phyloP scores from a whole-genome alignment of 2,329 filamentous ascomycete species.

The Xylariaceae sp. region DNA sequence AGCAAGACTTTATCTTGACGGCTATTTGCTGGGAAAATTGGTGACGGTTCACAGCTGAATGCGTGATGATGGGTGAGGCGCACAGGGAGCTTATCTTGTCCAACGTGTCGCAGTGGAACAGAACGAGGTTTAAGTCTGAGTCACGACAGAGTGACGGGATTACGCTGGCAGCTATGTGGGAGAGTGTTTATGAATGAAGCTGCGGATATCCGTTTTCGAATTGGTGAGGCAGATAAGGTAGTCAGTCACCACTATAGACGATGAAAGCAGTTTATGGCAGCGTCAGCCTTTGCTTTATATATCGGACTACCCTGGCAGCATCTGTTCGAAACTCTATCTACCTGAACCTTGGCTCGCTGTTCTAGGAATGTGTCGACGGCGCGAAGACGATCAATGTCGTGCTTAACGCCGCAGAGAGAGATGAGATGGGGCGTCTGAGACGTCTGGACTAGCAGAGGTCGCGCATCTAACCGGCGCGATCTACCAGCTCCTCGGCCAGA shows the following conservation, averaged over 20 bases:
- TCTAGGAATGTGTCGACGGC: too few species aligned
- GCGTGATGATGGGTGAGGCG: conserved; percentile 3
- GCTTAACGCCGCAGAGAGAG: too few species aligned
- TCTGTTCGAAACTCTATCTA: not conserved
- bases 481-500: too few species aligned
- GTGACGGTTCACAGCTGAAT: not conserved
- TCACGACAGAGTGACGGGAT: conserved; percentile 3
- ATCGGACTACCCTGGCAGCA: not conserved
- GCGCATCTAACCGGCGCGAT: too few species aligned
- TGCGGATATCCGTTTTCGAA: conserved; percentile 2
- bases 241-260: not conserved
- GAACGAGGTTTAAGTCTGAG: not conserved
- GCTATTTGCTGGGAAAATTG: conserved; percentile 1
- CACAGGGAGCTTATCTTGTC: conserved; percentile 10
- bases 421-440: too few species aligned
- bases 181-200: not conserved
- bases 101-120: conserved; percentile 9
- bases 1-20: conserved; percentile 1
- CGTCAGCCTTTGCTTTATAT: conserved; percentile 9
- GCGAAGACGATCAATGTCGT: too few species aligned
- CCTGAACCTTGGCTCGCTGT: not conserved
- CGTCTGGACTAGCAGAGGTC: too few species aligned
- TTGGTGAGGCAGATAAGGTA: not conserved
- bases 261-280: not conserved
- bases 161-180: not conserved